Evolutionary conservation across 164 flowering plant genomes (phyloP).

Genomic region (Stephania yunnanensis): DNA sequence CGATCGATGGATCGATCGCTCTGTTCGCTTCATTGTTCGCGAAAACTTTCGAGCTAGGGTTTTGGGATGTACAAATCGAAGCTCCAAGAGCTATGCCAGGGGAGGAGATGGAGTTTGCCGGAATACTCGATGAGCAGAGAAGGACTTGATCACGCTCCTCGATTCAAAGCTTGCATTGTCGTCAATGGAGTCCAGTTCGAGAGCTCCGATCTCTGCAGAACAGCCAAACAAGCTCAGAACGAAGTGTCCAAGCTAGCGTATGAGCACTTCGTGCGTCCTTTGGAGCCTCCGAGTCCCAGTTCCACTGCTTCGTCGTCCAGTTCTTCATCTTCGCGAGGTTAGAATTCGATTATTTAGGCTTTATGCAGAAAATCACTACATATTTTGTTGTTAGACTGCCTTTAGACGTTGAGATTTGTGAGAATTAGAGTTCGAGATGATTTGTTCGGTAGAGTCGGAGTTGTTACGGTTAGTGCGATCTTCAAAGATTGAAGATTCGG

Average conservation of each 20-base stretch:
- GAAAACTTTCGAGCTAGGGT: not conserved
- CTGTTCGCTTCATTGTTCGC: not conserved
- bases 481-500: not conserved
- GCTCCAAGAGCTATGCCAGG: conserved; percentile 18
- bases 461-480: not conserved
- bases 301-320: not conserved
- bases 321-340: not conserved
- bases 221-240: conserved; percentile 15
- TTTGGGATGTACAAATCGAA: conserved; percentile 11
- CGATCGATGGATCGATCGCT: not conserved
- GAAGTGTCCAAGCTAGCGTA: conserved; percentile 14
- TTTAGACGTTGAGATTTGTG: no score
- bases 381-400: no score
- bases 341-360: not conserved
- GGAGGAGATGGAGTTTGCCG: conserved; percentile 4
- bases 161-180: conserved; percentile 13
- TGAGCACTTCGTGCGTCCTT: not conserved
- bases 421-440: no score
- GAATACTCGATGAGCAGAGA: conserved; percentile 8
- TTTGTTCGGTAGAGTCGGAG: no score
- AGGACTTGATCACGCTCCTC: conserved; percentile 13
- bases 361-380: no score
- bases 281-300: not conserved
- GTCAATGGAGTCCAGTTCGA: conserved; percentile 14
- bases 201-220: conserved; percentile 7